Percentiles rank a stretch among this genome's conserved stretches.
Evolutionary conservation across 208 protist genomes (phyloP).

Genomic region (Leishmania martiniquensis): DNA sequence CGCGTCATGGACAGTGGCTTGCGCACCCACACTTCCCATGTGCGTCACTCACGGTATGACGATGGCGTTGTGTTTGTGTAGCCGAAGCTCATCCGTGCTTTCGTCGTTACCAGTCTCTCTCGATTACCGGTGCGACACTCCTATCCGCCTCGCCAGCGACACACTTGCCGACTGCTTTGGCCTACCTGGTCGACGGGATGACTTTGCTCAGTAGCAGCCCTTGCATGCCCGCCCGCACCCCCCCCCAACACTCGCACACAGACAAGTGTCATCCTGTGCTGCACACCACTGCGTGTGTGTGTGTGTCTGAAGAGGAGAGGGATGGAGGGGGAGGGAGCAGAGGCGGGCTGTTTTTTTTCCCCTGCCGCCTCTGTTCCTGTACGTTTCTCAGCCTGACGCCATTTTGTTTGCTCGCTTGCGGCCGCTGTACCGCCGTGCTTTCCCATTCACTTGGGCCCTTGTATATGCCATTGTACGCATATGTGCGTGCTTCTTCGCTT

Average conservation of each 20-base stretch:
- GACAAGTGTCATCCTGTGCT: neutral
- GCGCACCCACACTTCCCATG: conserved; percentile 7
- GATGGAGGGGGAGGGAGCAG: neutral
- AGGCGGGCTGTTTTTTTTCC: neutral
- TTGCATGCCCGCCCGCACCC: neutral
- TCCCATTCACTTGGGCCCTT: neutral
- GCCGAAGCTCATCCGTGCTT: neutral
- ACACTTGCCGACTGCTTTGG: neutral
- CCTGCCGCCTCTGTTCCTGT: neutral
- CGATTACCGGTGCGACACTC: neutral
- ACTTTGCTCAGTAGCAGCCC: neutral
- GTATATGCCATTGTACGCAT: neutral
- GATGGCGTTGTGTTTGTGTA: conserved; percentile 22
- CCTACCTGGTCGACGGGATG: neutral
- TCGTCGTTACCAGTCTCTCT: neutral
- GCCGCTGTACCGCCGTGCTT: neutral
- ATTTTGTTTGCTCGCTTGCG: too few species aligned
- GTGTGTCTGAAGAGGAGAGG: neutral
- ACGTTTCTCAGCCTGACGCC: neutral
- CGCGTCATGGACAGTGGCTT: conserved; percentile 32
- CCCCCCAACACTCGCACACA: neutral
- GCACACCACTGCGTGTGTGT: neutral
- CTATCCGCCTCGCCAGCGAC: neutral
- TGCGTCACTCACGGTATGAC: conserved; percentile 11
- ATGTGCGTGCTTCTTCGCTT: neutral